phyloP scores from a whole-genome alignment of 2,329 filamentous ascomycete genomes.

The Thelonectria olida region DNA sequence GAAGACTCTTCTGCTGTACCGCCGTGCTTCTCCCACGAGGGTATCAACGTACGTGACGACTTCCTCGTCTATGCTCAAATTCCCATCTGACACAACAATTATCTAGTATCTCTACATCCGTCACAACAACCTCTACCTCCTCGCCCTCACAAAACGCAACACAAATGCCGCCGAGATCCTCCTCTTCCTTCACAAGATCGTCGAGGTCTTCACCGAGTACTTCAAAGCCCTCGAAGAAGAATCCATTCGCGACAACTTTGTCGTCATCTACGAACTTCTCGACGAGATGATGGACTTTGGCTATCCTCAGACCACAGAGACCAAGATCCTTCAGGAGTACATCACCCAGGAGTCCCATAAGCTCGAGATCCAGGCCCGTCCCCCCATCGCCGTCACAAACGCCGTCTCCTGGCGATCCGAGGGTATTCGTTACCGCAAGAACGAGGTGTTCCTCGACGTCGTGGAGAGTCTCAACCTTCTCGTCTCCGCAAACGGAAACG shows the following conservation, averaged over 20 bases:
- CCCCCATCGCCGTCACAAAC: slow-evolving; percentile 97
- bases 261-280: slow-evolving; percentile 97
- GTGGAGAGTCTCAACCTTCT: slow-evolving; percentile 96
- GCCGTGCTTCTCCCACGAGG: slow-evolving; percentile 97
- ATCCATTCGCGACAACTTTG: slow-evolving; percentile 98
- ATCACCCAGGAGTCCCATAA: slow-evolving; percentile 99
- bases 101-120: slow-evolving; percentile 95
- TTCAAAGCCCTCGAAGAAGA: slow-evolving; percentile 99
- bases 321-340: slow-evolving; percentile 98
- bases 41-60: slow-evolving; percentile 82
- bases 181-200: slow-evolving; percentile 96
- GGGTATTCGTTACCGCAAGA: slow-evolving; percentile 98
- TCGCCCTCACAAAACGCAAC: slow-evolving; percentile 97
- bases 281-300: slow-evolving; percentile 99
- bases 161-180: slow-evolving; percentile 99
- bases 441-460: slow-evolving; percentile 98
- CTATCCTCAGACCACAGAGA: slow-evolving; percentile 97
- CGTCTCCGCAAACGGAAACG: slow-evolving; percentile 93
- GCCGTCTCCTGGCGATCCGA: slow-evolving; percentile 98
- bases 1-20: slow-evolving; percentile 98
- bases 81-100: slow-evolving; percentile 25
- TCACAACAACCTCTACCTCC: slow-evolving; percentile 98
- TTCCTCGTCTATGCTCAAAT: slow-evolving; percentile 13
- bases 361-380: slow-evolving; percentile 93
- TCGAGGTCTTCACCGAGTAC: slow-evolving; percentile 99